Conservation (phyloP, 1,284 basidiomycete species). For the Leccinum solheimii region DNA sequence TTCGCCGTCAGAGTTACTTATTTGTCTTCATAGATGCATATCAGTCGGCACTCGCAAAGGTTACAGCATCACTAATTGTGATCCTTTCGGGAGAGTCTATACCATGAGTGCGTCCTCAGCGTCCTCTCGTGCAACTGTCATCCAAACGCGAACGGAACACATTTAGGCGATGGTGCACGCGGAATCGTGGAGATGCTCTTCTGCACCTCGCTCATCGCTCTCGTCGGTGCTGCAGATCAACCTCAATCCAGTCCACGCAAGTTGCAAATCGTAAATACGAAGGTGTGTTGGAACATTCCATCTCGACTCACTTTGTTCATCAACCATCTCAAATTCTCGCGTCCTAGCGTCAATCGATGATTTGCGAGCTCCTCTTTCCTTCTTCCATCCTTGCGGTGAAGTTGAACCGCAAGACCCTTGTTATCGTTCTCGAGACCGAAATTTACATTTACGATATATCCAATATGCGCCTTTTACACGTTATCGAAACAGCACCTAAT, state of each 20-base stretch:
- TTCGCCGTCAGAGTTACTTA: conserved; percentile 2
- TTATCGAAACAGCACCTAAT: conserved; percentile 96
- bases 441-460: conserved; percentile 99
- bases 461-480: conserved; percentile 97
- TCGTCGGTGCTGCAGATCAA: conserved; percentile 93
- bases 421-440: conserved; percentile 93
- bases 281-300: conserved; percentile 51
- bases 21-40: conserved; percentile 65
- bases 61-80: conserved; percentile 96
- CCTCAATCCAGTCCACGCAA: conserved; percentile 87
- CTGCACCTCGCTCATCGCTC: conserved; percentile 94
- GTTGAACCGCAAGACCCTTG: conserved; percentile 93
- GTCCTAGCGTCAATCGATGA: conserved; percentile 90
- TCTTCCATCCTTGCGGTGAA: conserved; percentile 95
- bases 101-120: conserved; percentile 75
- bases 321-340: not conserved
- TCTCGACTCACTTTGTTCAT: not conserved
- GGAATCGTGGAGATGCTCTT: conserved; percentile 99
- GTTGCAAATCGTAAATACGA: conserved; percentile 97
- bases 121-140: not conserved
- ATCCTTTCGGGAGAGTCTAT: conserved; percentile 96
- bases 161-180: conserved; percentile 82
- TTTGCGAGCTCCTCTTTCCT: conserved; percentile 97
- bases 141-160: not conserved
- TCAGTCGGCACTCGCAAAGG: conserved; percentile 95